Evolutionary conservation across 1,139 yeast genomes (phyloP), one percentile per base, ranked within the genome.

Genomic region (Suhomyces panamericanus): DNA sequence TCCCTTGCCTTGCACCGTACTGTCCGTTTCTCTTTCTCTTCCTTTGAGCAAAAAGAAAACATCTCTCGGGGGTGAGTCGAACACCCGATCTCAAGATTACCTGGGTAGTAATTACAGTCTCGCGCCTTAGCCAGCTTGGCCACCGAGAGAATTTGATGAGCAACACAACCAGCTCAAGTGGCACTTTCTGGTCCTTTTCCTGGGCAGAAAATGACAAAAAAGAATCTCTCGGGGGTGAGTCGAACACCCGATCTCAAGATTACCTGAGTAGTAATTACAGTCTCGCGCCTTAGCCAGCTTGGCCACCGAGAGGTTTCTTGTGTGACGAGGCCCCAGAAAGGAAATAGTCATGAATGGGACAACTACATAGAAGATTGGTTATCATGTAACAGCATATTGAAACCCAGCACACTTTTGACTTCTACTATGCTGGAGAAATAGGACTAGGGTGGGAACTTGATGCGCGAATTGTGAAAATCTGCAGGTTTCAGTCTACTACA

Each of bases 191-290:
- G 30, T 28, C 2, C 14, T 28, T 7, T 4, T 28, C 9, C 2
- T 2, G 24, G 8, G 2, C 6, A 7, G 6, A 20, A 4, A 20
- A 6, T 7, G 9, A 2, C 9, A 20, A 20, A 36, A 41, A 36
- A 58, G 65, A 64, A 54, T 82, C 87, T 81, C 87, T 82, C 77
- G 85, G 82, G 86, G 83, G 87, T 77, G 87, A 81, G 80, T 82
- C 86, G 87, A 82, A 82, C 87, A 77, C 87, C 84, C 86, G 87
- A 80, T 81, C 85, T 80, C 84, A 80, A 81, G 87, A 81, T 82
- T 59, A 70, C 83, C 68, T 39, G 44, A 36, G 41, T 31, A 27
- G 34, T 72, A 70, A 72, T 81, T 81, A 81, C 87, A 81, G 87
- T 80, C 87, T 81, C 82, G 83, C 85, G 85, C 85, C 83, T 80